Conservation (phyloP, 768 basidiomycete genomes). For the Mycena haematopus region DNA sequence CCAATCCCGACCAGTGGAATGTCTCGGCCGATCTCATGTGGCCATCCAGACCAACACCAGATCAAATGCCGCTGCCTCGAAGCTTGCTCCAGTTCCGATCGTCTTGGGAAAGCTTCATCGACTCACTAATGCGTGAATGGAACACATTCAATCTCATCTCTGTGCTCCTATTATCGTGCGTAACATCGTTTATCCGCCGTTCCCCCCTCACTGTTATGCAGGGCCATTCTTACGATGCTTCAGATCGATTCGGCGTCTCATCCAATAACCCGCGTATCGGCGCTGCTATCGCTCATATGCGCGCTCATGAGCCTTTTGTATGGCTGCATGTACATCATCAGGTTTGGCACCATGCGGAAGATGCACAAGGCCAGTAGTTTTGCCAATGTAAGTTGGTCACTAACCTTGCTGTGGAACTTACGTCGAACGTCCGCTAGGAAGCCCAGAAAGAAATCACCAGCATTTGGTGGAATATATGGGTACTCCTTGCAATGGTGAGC, state of each 20-base stretch:
- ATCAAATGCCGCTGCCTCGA: slow-evolving; percentile 45
- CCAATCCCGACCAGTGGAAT: slow-evolving; percentile 17
- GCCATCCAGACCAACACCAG: background rate
- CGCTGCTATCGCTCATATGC: slow-evolving; percentile 62
- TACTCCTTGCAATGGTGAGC: slow-evolving; percentile 57
- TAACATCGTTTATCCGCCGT: background rate
- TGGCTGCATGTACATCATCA: slow-evolving; percentile 69
- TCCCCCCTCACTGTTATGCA: slow-evolving; percentile 9
- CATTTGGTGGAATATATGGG: slow-evolving; percentile 70
- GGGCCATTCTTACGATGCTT: slow-evolving; percentile 43
- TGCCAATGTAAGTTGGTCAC: slow-evolving; percentile 56
- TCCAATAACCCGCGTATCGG: slow-evolving; percentile 61
- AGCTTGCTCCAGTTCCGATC: slow-evolving; percentile 55
- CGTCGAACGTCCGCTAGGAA: slow-evolving; percentile 47
- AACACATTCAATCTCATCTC: slow-evolving; percentile 62
- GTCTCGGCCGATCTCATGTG: background rate
- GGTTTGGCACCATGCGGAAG: slow-evolving; percentile 69
- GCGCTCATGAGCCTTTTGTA: slow-evolving; percentile 68
- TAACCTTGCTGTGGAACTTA: background rate
- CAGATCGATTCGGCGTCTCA: slow-evolving; percentile 50
- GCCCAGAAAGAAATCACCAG: slow-evolving; percentile 44
- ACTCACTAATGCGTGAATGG: slow-evolving; percentile 60
- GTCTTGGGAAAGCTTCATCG: slow-evolving; percentile 63
- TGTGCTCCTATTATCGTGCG: slow-evolving; percentile 42
- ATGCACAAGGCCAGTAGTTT: slow-evolving; percentile 69